Evolutionary conservation across 2,329 filamentous ascomycete species (phyloP), one percentile per base, ranked within the genome.

Genomic region (Aureobasidium sp.): DNA sequence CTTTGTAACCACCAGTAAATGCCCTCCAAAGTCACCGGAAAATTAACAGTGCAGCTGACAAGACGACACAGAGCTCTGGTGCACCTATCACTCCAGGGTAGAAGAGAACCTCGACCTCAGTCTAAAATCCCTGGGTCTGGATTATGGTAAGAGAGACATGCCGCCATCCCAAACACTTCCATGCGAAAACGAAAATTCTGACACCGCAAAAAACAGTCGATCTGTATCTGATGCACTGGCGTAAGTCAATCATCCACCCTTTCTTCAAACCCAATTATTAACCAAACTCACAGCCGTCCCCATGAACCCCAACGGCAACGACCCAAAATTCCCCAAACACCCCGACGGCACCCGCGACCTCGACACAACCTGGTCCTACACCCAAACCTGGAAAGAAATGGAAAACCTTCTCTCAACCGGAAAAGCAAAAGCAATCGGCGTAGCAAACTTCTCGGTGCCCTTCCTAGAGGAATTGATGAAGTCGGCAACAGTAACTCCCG

Each of bases 181-280:
- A 25, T 25, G 22, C 1, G 22, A 9, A 34, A 34, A 34, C 9
- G 12, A 31, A 2, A 3, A n/a, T 3, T 2, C 78, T 95, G 62
- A 55, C 36, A 29, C 12, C 12, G 9, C 11, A 20, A 11, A 22
- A 31, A 39, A 37, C 37, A 55, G 51, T n/a, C 29, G 47, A 51
- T 11, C 12, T 51, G 5, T 91, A 84, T 72, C 81, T 95, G 41
- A 83, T 95, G 79, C 90, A 96, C 77, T 94, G 90, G 89, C 88
- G 17, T 39, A 39, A 39, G 14, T 8, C 12, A 12, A 39, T 39
- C 14, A 14, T 7, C 3, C 12, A 4, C 15, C 12, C 1, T 17
- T 17, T 17, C 12, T 25, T 25, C 14, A 6, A 15, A 17, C 37
- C 15, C 5, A 14, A 39, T 6, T n/a, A 6, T 3, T 39, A 39